Conservation (phyloP, 2,329 filamentous ascomycete species). For the Chaetomium olivaceum region DNA sequence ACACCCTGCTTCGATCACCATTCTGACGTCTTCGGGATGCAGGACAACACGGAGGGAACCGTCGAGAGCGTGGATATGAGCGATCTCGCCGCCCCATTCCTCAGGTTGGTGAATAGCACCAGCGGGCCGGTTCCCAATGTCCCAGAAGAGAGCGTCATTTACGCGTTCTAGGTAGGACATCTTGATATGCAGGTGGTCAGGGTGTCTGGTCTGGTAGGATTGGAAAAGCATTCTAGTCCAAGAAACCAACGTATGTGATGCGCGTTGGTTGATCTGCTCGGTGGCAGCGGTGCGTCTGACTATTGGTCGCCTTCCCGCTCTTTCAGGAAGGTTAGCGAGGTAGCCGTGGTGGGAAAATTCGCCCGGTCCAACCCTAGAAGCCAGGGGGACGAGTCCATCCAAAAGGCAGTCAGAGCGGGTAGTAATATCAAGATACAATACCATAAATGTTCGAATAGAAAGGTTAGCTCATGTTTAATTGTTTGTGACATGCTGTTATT, state of each 20-base stretch:
- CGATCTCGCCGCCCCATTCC: neutral
- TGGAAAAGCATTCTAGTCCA: neutral
- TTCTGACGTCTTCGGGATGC: neutral
- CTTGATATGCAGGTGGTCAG: neutral
- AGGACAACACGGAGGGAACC: neutral
- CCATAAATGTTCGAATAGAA: neutral
- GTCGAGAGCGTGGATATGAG: neutral
- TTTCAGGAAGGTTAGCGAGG: neutral
- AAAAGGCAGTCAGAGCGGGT: neutral
- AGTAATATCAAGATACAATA: neutral
- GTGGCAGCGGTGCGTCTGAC: neutral
- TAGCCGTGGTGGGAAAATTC: neutral
- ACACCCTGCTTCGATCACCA: neutral
- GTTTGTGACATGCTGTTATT: neutral
- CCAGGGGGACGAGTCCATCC: neutral
- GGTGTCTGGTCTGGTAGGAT: neutral
- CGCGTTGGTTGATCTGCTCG: neutral
- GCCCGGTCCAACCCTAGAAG: neutral
- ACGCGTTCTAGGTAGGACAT: neutral
- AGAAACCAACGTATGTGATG: neutral
- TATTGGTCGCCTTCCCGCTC: neutral
- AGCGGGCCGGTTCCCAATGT: neutral
- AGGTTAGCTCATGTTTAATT: neutral
- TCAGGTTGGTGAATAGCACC: neutral
- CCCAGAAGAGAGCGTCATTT: neutral